Conservation (phyloP, 2,329 filamentous ascomycete genomes). For the Colletotrichum liaoningense region DNA sequence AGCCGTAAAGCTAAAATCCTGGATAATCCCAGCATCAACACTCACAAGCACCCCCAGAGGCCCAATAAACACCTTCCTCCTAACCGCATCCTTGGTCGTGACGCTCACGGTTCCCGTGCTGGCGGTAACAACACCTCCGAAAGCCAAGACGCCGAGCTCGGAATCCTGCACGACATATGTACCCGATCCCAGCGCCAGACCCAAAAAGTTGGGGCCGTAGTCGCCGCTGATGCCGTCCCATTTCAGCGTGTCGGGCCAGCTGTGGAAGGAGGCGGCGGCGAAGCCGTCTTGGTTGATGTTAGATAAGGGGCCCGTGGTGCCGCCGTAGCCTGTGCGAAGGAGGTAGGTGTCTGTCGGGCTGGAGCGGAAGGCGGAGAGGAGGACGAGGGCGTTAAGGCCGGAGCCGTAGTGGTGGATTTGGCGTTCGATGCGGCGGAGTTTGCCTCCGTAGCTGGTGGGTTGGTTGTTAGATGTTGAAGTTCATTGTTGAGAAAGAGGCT, state of each 20-base stretch:
- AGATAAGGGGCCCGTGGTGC: constrained; percentile 62
- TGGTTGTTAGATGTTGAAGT: too few relatives aligned
- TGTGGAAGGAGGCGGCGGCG: constrained; percentile 66
- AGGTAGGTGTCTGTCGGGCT: constrained; percentile 59
- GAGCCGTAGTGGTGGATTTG: constrained; percentile 72
- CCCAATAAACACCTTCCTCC: constrained; percentile 60
- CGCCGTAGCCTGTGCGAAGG: constrained; percentile 65
- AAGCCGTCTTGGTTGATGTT: constrained; percentile 68
- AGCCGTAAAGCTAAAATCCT: constrained; percentile 49
- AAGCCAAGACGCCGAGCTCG: constrained; percentile 58
- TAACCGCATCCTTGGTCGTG: constrained; percentile 56
- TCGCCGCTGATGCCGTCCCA: constrained; percentile 70
- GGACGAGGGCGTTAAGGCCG: constrained; percentile 65
- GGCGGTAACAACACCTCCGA: constrained; percentile 55
- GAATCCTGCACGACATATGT: constrained; percentile 60
- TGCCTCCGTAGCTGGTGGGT: constrained; percentile 51
- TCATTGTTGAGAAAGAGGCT: too few relatives aligned
- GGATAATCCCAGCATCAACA: constrained; percentile 56
- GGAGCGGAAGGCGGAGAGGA: constrained; percentile 62
- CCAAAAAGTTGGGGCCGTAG: constrained; percentile 66
- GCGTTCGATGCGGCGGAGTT: constrained; percentile 55
- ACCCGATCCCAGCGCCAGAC: constrained; percentile 59
- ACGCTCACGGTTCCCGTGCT: constrained; percentile 46
- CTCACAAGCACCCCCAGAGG: constrained; percentile 53
- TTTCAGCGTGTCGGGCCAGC: constrained; percentile 63